Evolutionary conservation across 2,329 filamentous ascomycete genomes (phyloP).

Genomic region (Parastagonospora nodorum): DNA sequence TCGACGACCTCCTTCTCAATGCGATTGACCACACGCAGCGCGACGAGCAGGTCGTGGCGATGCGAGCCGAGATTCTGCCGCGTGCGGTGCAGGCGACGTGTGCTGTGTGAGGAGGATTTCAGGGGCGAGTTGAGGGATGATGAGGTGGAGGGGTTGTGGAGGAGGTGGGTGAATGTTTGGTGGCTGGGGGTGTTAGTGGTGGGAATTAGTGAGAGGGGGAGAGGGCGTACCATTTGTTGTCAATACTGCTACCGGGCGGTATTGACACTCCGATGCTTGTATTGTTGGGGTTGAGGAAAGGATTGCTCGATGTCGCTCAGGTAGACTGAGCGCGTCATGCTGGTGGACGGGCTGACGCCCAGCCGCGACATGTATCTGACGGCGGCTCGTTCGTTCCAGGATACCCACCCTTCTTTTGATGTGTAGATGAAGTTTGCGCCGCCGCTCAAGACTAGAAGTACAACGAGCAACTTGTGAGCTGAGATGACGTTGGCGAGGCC

Average conservation of each 20-base stretch:
- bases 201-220: not conserved
- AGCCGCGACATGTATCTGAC: constrained; percentile 79
- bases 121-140: constrained; percentile 23
- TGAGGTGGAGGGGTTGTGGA: constrained; percentile 28
- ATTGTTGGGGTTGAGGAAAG: constrained; percentile 50
- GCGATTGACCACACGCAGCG: constrained; percentile 85
- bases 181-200: constrained; percentile 22
- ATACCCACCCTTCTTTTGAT: constrained; percentile 72
- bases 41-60: constrained; percentile 87
- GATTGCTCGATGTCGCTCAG: constrained; percentile 77
- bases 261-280: constrained; percentile 28
- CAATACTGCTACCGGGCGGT: constrained; percentile 14
- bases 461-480: constrained; percentile 75
- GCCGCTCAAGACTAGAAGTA: constrained; percentile 70
- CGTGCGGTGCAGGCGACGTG: constrained; percentile 71
- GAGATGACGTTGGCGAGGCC: constrained; percentile 70
- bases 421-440: constrained; percentile 76
- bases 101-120: constrained; percentile 35
- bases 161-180: constrained; percentile 45
- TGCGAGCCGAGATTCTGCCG: constrained; percentile 82
- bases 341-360: constrained; percentile 76
- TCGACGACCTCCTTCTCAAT: constrained; percentile 85
- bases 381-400: constrained; percentile 86
- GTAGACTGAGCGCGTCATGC: constrained; percentile 87
- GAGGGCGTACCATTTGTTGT: constrained; percentile 36